Percentiles rank a stretch among this genome's conserved stretches.
Evolutionary conservation across 2,329 filamentous ascomycete species (phyloP).

Genomic region (Arthroderma sp.): DNA sequence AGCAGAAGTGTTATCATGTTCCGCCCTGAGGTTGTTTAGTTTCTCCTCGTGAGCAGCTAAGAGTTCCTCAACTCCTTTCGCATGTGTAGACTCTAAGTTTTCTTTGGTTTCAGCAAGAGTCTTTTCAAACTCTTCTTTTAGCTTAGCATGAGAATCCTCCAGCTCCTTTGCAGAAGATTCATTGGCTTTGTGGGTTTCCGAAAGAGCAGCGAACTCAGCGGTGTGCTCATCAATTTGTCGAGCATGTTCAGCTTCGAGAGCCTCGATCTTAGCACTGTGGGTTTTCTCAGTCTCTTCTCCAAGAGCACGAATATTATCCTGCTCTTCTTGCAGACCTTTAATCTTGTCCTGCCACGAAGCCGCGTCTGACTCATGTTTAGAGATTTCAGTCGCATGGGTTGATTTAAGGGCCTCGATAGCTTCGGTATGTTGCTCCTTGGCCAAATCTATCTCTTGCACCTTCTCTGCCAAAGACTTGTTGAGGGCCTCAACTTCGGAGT

Average conservation of each 20-base stretch:
- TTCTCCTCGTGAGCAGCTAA: conserved; percentile 31
- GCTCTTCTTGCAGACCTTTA: conserved; percentile 14
- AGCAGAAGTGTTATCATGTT: conserved; percentile 28
- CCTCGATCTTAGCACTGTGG: conserved; percentile 12
- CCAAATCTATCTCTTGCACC: conserved; percentile 18
- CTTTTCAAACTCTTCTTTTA: conserved; percentile 30
- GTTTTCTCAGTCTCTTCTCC: conserved; percentile 9
- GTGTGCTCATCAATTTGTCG: conserved; percentile 20
- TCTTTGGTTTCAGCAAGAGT: conserved; percentile 25
- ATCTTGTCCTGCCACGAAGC: conserved; percentile 12
- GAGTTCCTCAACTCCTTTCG: conserved; percentile 31
- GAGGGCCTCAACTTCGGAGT: conserved; percentile 25
- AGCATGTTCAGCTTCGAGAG: conserved; percentile 13
- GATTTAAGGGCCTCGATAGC: conserved; percentile 26
- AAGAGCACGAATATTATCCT: conserved; percentile 11
- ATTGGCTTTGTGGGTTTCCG: conserved; percentile 17
- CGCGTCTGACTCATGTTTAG: conserved; percentile 21
- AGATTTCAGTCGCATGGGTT: conserved; percentile 26
- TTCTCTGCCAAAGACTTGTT: conserved; percentile 28
- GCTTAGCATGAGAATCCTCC: conserved; percentile 23
- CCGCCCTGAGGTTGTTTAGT: conserved; percentile 25
- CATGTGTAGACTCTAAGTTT: conserved; percentile 29
- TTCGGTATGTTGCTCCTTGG: conserved; percentile 26
- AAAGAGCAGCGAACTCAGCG: conserved; percentile 22
- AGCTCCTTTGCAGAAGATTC: conserved; percentile 27